These are phyloP conservation scores for Corinectria fuckeliana DNA, from an alignment of 2,329 filamentous ascomycete species.

Conservation along the genomic window DNA sequence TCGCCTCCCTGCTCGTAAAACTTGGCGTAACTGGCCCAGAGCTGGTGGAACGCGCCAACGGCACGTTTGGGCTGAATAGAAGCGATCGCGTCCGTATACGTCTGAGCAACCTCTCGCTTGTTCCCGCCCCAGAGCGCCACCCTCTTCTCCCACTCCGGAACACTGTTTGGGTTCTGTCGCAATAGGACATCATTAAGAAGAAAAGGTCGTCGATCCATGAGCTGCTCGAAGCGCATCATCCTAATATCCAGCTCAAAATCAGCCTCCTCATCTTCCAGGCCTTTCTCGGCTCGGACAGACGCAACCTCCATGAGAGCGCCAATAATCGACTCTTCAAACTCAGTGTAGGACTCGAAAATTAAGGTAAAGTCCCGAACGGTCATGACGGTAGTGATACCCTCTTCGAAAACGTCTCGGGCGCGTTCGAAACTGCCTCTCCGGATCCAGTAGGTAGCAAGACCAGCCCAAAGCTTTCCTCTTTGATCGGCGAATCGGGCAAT, in stretches of 20 bases:
- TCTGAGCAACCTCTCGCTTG: slow-evolving; percentile 87
- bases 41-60: slow-evolving; percentile 87
- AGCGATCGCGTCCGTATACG: slow-evolving; percentile 92
- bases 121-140: slow-evolving; percentile 97
- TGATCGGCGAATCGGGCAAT: slow-evolving; percentile 92
- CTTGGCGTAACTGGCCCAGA: slow-evolving; percentile 97
- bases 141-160: slow-evolving; percentile 95
- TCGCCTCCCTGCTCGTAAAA: slow-evolving; percentile 93
- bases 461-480: slow-evolving; percentile 92
- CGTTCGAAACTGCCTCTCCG: slow-evolving; percentile 90
- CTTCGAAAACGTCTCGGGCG: slow-evolving; percentile 91
- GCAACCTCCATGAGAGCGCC: slow-evolving; percentile 89
- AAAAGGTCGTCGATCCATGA: slow-evolving; percentile 97
- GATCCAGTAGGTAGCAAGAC: slow-evolving; percentile 96
- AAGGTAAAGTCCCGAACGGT: slow-evolving; percentile 97
- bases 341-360: slow-evolving; percentile 93
- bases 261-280: slow-evolving; percentile 77
- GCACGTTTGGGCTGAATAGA: slow-evolving; percentile 95
- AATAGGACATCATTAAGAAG: slow-evolving; percentile 94
- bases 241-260: slow-evolving; percentile 95
- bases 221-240: slow-evolving; percentile 96
- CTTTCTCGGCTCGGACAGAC: slow-evolving; percentile 78
- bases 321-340: slow-evolving; percentile 97
- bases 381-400: slow-evolving; percentile 97
- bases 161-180: slow-evolving; percentile 94